These are phyloP conservation scores for Globisporangium recalcitrans DNA, from an alignment of 352 stramenopile genomes.

Conservation along the genomic window DNA sequence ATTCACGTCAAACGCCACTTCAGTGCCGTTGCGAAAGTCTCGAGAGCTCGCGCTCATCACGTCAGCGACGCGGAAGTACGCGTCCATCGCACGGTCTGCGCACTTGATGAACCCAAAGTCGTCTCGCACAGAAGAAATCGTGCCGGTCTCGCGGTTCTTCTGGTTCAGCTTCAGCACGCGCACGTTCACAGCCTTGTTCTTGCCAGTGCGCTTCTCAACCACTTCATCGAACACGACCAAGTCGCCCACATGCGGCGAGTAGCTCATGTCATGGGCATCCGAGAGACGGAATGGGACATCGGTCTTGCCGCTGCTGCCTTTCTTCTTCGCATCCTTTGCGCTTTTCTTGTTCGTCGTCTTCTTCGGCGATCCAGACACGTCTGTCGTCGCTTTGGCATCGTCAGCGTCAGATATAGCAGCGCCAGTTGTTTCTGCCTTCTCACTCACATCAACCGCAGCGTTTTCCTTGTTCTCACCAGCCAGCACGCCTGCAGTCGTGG, in stretches of 20 bases:
- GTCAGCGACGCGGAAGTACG: slow-evolving; percentile 76
- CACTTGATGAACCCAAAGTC: slow-evolving; percentile 86
- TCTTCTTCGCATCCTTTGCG: slow-evolving; percentile 34
- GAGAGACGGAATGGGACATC: slow-evolving; percentile 45
- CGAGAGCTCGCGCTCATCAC: slow-evolving; percentile 47
- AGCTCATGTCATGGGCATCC: slow-evolving; percentile 61
- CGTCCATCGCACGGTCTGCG: slow-evolving; percentile 51
- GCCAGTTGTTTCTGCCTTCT: slow-evolving; percentile 18
- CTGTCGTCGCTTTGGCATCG: background rate
- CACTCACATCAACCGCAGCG: background rate
- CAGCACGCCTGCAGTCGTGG: slow-evolving; percentile 6
- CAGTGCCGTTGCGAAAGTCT: slow-evolving; percentile 45
- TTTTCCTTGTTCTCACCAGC: slow-evolving; percentile 9
- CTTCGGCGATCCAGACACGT: background rate
- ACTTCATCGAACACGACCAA: slow-evolving; percentile 64
- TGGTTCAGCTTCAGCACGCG: slow-evolving; percentile 54
- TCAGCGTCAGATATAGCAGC: background rate
- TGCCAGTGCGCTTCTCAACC: slow-evolving; percentile 59
- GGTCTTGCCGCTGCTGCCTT: slow-evolving; percentile 26
- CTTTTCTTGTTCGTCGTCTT: slow-evolving; percentile 5
- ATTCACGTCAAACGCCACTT: slow-evolving; percentile 70
- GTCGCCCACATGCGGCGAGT: slow-evolving; percentile 53
- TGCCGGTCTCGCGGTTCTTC: slow-evolving; percentile 60
- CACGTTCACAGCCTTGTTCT: slow-evolving; percentile 56
- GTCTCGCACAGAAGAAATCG: slow-evolving; percentile 66